phyloP scores from a whole-genome alignment of 2,329 filamentous ascomycete species.

The Pestalotiopsis sp. region DNA sequence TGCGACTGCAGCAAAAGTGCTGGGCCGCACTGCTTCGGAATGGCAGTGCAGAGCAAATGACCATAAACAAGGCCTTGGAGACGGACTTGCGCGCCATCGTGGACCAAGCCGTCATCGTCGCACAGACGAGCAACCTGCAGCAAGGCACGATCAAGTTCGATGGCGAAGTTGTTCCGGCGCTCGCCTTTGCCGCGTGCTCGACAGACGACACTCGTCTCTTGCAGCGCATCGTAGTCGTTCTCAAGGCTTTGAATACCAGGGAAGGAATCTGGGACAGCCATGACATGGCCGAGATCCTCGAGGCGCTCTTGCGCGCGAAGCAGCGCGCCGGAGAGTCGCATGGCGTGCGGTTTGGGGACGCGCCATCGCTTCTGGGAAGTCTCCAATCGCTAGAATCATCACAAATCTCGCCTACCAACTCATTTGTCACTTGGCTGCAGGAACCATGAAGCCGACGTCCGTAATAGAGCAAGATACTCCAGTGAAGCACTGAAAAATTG shows the following conservation, averaged over 20 bases:
- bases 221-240: neutral
- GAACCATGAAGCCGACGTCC: too few relatives aligned
- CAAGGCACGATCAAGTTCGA: neutral
- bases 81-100: neutral
- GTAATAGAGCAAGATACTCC: too few relatives aligned
- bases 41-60: too few relatives aligned
- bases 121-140: neutral
- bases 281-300: neutral
- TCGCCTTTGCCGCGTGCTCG: neutral
- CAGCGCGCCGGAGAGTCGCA: too few relatives aligned
- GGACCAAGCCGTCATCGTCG: neutral
- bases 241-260: neutral
- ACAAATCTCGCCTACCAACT: too few relatives aligned
- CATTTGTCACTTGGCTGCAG: too few relatives aligned
- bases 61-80: neutral
- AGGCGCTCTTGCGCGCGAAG: too few relatives aligned
- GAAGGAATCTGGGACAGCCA: constrained; percentile 2
- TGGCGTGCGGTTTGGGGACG: too few relatives aligned
- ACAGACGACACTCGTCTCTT: neutral
- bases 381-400: too few relatives aligned
- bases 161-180: neutral
- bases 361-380: too few relatives aligned
- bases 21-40: neutral
- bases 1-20: neutral
- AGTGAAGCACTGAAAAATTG: too few relatives aligned